Evolutionary conservation across 2,329 filamentous ascomycete genomes (phyloP), one percentile per base, ranked within the genome.

Genomic region (Lecanosticta acicola): DNA sequence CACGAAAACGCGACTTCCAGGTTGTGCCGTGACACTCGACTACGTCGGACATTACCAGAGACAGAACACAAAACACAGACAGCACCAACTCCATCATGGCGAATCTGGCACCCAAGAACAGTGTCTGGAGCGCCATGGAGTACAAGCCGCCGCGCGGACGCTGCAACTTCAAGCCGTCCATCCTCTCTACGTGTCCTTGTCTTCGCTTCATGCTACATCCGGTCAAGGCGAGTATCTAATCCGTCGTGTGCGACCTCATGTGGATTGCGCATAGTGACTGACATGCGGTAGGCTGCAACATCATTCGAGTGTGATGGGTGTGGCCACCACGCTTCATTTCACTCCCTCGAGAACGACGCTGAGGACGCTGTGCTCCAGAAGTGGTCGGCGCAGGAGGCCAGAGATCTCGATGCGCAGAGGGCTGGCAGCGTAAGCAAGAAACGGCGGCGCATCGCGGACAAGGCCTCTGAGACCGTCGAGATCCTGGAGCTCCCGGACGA

Each of bases 191-290:
- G 41, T 79, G 76, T 53, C 66, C 75, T 3, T 79, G 76, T 57
- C 61, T 76, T 34, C 68, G 76, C 14, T 79, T 78, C 65, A 79
- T 79, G 76, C 60, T 77, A 4, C 76, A 78, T 60, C 76, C 76
- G 0, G 65, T 78, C 35, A 77, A 79, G 64, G 75, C 71, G 57
- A 39, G 55, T 24, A 14, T 18, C 16, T 0, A n/a, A 32, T 19
- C 19, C 17, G 5, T 21, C n/a, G 26, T 16, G 32, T 36, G n/a
- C n/a, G n/a, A n/a, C n/a, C 33, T 26, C 3, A n/a, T 10, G 17
- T 3, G 34, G 14, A 32, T 32, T 35, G 11, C 24, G n/a, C n/a
- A n/a, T n/a, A n/a, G n/a, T 21, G 9, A 19, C 32, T 51, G 13
- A 49, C n/a, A 9, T 8, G 13, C 8, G 20, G 5, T 41, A 67